These are phyloP conservation scores for Globisporangium uncinulatum DNA, from an alignment of 352 stramenopile species.

Conservation along the genomic window DNA sequence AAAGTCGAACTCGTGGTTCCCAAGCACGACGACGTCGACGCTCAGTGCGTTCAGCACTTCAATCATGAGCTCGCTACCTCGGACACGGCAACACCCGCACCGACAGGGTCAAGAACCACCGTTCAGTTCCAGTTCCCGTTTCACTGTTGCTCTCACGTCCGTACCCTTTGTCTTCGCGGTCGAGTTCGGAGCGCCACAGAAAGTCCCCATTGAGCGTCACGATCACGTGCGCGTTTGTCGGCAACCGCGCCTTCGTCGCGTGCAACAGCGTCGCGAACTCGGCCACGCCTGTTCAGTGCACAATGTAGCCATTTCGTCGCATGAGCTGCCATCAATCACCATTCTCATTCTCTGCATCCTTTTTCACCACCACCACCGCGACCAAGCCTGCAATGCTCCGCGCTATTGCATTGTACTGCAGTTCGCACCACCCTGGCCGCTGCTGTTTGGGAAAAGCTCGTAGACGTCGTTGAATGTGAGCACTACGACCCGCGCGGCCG, in stretches of 20 bases:
- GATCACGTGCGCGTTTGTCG: conserved; percentile 29
- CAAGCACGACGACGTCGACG: conserved; percentile 64
- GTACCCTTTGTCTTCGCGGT: conserved; percentile 67
- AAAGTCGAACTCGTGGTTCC: conserved; percentile 81
- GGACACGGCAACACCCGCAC: not conserved
- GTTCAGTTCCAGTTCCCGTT: too few relatives aligned
- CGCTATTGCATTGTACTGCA: too few relatives aligned
- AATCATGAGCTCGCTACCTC: conserved; percentile 50
- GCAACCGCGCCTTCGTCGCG: conserved; percentile 15
- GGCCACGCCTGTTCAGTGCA: conserved; percentile 22
- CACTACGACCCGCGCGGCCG: conserved; percentile 30
- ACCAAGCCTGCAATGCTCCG: too few relatives aligned
- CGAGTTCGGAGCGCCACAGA: conserved; percentile 56
- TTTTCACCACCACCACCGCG: not conserved
- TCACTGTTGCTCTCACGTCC: too few relatives aligned
- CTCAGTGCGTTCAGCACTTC: conserved; percentile 43
- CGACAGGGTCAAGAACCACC: not conserved
- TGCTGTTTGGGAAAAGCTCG: conserved; percentile 40
- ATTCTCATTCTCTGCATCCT: not conserved
- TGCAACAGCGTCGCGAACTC: conserved; percentile 52
- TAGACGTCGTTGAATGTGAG: conserved; percentile 75
- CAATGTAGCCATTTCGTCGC: not conserved
- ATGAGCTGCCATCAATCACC: not conserved
- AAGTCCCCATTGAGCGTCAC: conserved; percentile 74
- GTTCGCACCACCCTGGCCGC: conserved; percentile 19